These are phyloP conservation scores for Euphorbia lathyris DNA, from an alignment of 345 rosid species.

Conservation along the genomic window DNA sequence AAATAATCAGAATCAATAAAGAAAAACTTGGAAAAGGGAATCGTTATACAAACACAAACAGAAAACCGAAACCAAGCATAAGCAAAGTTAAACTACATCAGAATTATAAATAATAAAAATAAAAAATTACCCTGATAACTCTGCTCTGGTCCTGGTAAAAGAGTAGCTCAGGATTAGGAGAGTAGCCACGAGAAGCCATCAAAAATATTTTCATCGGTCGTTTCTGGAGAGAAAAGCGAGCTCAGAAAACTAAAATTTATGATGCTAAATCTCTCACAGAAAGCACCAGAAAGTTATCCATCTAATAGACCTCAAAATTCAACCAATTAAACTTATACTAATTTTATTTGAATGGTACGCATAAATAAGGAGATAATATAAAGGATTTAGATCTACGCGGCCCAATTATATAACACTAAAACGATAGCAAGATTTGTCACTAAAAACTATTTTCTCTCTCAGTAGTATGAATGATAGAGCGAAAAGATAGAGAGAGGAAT, in stretches of 20 bases:
- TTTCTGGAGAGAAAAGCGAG: slow-evolving; percentile 27
- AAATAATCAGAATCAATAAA: background rate
- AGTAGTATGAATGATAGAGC: too few relatives aligned
- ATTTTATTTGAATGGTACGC: slow-evolving; percentile 19
- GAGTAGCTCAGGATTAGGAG: slow-evolving; percentile 34
- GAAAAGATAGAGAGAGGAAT: too few relatives aligned
- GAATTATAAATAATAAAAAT: background rate
- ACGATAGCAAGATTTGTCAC: too few relatives aligned
- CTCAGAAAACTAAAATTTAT: slow-evolving; percentile 19
- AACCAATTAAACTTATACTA: background rate
- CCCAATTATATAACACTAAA: too few relatives aligned
- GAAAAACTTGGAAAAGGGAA: background rate
- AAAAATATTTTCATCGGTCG: slow-evolving; percentile 54
- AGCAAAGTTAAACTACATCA: slow-evolving; percentile 4
- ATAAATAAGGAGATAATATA: background rate
- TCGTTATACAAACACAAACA: background rate
- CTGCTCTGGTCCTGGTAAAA: slow-evolving; percentile 43
- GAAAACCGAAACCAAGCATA: background rate
- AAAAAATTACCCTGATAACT: slow-evolving; percentile 37
- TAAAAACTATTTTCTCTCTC: too few relatives aligned
- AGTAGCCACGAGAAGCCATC: slow-evolving; percentile 63
- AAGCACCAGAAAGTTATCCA: slow-evolving; percentile 39
- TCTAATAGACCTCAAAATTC: slow-evolving; percentile 14
- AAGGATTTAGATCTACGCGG: background rate
- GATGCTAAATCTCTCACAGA: slow-evolving; percentile 19